Base-by-base conservation (phyloP, 2,329 filamentous ascomycete genomes). In the Epichloe sibirici region DNA sequence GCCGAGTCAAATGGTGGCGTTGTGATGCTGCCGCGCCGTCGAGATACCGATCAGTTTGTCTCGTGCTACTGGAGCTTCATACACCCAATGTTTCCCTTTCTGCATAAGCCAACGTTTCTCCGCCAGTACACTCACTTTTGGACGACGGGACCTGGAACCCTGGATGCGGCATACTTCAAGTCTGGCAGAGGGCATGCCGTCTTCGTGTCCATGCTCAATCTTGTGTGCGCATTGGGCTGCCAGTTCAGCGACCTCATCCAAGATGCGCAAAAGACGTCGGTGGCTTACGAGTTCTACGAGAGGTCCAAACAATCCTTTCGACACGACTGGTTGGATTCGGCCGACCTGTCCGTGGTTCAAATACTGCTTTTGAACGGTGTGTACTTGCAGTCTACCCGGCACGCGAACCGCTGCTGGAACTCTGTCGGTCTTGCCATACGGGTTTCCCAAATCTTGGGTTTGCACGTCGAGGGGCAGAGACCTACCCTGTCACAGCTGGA, bases 41-140 rank as follows among this genome's bases (percentile, higher is more conserved):
- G 35, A 3, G 35, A 51, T 8, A 8, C 34, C 6, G 49, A 51
- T 12, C 15, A 45, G 3, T 45, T 45, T n/a, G 43, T 45, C 21
- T 46, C 49, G 31, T 51, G 49, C 49, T 51, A 51, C 49, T 51
- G 49, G 49, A 28, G 31, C 42, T 51, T 51, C 15, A 44, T 51
- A 1, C 49, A 51, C 49, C 49, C 49, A 6, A 46, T 51, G 23
- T 51, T 51, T 13, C 49, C 49, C 12, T 11, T 51, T 2, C 42
- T 51, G 25, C 49, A 51, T n/a, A 51, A 51, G 15, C 49, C 42
- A 34, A 51, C 42, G 2, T 51, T 51, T 8, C 34, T 31, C 43
- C 35, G 45, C 3, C 34, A 40, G 7, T 51, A 51, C 13, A 39
- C 21, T 8, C 42, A 51, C 23, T 44, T 40, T 31, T 44, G 42